phyloP scores from a whole-genome alignment of 2,329 filamentous ascomycete species.

The Xylariales sp. region DNA sequence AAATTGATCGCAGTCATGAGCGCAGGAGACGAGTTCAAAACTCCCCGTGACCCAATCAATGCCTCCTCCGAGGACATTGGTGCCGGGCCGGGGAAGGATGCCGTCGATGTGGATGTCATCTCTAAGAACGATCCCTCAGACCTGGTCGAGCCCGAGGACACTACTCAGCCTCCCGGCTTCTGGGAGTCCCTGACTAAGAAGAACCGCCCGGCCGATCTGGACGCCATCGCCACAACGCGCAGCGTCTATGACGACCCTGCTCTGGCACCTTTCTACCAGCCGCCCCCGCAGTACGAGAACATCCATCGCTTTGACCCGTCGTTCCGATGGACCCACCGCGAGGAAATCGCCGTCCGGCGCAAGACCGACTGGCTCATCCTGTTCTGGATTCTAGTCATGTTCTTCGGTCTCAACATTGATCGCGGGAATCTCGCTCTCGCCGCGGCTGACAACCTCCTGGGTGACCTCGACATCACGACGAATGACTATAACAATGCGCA shows the following conservation, averaged over 20 bases:
- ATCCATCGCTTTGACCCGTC: slow-evolving; percentile 24
- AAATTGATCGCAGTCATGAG: no score
- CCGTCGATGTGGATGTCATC: no score
- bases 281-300: slow-evolving; percentile 31
- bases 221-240: not conserved
- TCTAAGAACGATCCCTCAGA: no score
- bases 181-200: not conserved
- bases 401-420: slow-evolving; percentile 17
- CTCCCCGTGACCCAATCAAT: no score
- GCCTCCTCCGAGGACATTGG: no score
- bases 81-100: no score
- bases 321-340: slow-evolving; percentile 30
- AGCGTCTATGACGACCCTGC: slow-evolving; percentile 1
- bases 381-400: slow-evolving; percentile 25
- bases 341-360: slow-evolving; percentile 25
- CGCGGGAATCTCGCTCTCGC: slow-evolving; percentile 22
- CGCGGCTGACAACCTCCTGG: slow-evolving; percentile 29
- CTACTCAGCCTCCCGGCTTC: not conserved
- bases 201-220: not conserved
- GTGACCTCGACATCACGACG: slow-evolving; percentile 14
- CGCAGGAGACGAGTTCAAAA: no score
- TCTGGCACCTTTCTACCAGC: not conserved
- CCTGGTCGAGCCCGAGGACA: not conserved
- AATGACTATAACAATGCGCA: slow-evolving; percentile 23
- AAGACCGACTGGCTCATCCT: slow-evolving; percentile 34